A percentile compares a stretch with the other conserved stretches of the same genome.
phyloP scores from a whole-genome alignment of 2,329 filamentous ascomycete species.

The Eurotiales sp. region DNA sequence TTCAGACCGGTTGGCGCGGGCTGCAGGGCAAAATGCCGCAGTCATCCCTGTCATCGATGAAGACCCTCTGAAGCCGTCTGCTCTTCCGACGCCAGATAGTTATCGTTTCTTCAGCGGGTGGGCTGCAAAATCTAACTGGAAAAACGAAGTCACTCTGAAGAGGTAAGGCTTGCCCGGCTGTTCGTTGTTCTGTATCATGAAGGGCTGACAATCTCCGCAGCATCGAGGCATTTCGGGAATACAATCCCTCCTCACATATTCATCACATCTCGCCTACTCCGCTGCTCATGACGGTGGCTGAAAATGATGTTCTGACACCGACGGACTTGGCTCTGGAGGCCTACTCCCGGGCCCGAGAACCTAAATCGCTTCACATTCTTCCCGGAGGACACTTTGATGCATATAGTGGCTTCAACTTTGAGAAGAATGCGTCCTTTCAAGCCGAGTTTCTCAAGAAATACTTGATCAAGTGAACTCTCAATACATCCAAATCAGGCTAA shows the following conservation, averaged over 20 bases:
- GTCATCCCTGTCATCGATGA: slow-evolving; percentile 30
- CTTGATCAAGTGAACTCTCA: no score
- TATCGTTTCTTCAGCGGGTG: slow-evolving; percentile 32
- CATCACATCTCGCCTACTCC: slow-evolving; percentile 38
- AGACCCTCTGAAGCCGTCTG: slow-evolving; percentile 28
- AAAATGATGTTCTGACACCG: slow-evolving; percentile 32
- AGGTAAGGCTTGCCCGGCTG: slow-evolving; percentile 17
- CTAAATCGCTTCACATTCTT: neutral
- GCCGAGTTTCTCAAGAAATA: neutral
- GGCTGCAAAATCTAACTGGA: slow-evolving; percentile 27
- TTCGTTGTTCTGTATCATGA: slow-evolving; percentile 9
- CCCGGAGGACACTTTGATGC: neutral
- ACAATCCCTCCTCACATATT: slow-evolving; percentile 26
- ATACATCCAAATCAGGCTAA: no score
- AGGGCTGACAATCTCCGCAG: neutral
- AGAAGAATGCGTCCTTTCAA: neutral
- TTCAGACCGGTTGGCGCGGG: slow-evolving; percentile 22
- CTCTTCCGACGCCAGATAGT: slow-evolving; percentile 33
- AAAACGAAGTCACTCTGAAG: slow-evolving; percentile 37
- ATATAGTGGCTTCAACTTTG: neutral
- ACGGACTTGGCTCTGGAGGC: slow-evolving; percentile 25
- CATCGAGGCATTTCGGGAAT: slow-evolving; percentile 11
- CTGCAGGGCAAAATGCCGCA: slow-evolving; percentile 27
- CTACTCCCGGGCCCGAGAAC: neutral
- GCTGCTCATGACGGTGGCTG: slow-evolving; percentile 34